Evolutionary conservation across 495 filamentous ascomycete genomes (phyloP).

Genomic region (Hypoxylon perforatum): DNA sequence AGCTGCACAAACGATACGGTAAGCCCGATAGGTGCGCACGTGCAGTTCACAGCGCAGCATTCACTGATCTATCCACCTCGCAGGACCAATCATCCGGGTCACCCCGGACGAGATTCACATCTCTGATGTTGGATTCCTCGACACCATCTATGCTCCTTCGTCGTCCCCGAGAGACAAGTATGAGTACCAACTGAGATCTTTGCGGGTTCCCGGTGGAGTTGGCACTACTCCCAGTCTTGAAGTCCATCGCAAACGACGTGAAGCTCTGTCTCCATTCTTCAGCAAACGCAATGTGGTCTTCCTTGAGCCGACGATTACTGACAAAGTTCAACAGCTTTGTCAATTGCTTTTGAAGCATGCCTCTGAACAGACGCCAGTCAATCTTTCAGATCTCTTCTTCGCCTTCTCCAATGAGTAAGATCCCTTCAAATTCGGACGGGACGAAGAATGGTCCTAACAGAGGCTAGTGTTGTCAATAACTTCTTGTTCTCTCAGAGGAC

Average conservation of each 20-base stretch:
- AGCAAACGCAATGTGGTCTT: constrained; percentile 47
- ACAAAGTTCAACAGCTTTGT: constrained; percentile 52
- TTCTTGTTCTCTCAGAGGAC: constrained; percentile 53
- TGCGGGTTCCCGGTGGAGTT: constrained; percentile 22
- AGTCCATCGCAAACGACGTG: constrained; percentile 50
- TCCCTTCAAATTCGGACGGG: constrained; percentile 12
- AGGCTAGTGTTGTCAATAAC: constrained; percentile 51
- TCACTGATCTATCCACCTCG: constrained; percentile 12
- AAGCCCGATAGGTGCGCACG: constrained; percentile 21
- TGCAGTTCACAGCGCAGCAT: constrained; percentile 4
- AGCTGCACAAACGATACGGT: constrained; percentile 64
- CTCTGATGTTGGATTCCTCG: constrained; percentile 47
- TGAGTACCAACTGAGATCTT: constrained; percentile 13
- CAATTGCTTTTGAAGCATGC: constrained; percentile 46
- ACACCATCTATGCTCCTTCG: constrained; percentile 46
- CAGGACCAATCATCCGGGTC: constrained; percentile 55
- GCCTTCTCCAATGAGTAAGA: constrained; percentile 41
- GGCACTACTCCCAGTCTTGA: constrained; percentile 42
- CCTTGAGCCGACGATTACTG: constrained; percentile 45
- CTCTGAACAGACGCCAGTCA: constrained; percentile 45
- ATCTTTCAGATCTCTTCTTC: constrained; percentile 55
- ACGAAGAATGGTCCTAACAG: constrained; percentile 38
- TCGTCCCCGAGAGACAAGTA: constrained; percentile 43
- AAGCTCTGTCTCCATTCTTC: constrained; percentile 52
- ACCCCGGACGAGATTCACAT: constrained; percentile 54